These are phyloP conservation scores for Boletus sensibilis DNA, from an alignment of 768 basidiomycete species.

Conservation along the genomic window DNA sequence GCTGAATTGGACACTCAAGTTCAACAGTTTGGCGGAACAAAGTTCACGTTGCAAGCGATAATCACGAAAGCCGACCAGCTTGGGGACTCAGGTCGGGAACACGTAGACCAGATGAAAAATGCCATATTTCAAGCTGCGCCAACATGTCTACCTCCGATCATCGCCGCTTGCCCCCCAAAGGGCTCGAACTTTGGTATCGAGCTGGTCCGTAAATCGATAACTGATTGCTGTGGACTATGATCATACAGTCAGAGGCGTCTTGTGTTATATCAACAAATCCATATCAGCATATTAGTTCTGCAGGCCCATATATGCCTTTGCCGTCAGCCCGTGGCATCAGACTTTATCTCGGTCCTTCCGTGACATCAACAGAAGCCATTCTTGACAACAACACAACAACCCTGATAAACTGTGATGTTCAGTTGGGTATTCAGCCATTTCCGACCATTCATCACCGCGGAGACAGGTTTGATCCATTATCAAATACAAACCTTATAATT, in stretches of 20 bases:
- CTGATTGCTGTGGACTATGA: constrained; percentile 53
- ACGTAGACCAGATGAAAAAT: constrained; percentile 43
- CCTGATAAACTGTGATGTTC: constrained; percentile 4
- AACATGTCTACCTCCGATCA: constrained; percentile 63
- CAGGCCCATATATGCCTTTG: not conserved
- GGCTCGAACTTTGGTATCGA: constrained; percentile 59
- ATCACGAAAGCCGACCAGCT: constrained; percentile 70
- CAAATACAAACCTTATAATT: not conserved
- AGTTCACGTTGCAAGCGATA: constrained; percentile 67
- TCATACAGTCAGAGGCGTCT: not conserved
- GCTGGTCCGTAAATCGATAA: constrained; percentile 54
- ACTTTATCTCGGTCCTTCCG: not conserved
- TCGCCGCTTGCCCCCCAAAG: constrained; percentile 49
- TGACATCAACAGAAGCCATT: not conserved
- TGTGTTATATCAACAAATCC: not conserved
- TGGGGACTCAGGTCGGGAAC: constrained; percentile 30
- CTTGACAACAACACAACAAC: constrained; percentile 1
- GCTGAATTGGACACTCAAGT: constrained; percentile 38
- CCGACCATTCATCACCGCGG: not conserved
- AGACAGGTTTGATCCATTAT: not conserved
- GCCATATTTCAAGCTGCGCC: constrained; percentile 55
- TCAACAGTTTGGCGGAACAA: constrained; percentile 34
- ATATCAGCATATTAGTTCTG: not conserved
- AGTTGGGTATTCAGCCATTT: not conserved
- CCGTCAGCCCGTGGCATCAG: not conserved